These are phyloP conservation scores for Ceratocystis colombiana DNA, from an alignment of 2,329 filamentous ascomycete species.

Conservation along the genomic window DNA sequence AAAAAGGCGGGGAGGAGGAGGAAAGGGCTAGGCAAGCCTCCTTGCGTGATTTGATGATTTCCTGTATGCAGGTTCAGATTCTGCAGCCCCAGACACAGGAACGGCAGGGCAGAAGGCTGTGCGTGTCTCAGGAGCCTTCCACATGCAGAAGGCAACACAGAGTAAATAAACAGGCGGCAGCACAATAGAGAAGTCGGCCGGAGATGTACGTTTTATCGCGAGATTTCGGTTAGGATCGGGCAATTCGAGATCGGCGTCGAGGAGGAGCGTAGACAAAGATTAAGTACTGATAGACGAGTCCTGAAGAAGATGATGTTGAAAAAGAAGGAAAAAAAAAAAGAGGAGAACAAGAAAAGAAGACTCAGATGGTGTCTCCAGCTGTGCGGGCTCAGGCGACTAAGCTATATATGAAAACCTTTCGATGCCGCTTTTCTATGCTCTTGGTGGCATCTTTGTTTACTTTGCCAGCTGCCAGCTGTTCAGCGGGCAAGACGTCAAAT, in stretches of 20 bases:
- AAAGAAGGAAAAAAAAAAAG: not conserved
- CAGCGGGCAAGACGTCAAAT: not conserved
- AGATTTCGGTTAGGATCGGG: not conserved
- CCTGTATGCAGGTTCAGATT: slow-evolving; percentile 16
- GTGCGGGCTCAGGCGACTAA: not conserved
- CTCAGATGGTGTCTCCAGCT: not conserved
- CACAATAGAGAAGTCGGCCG: not conserved
- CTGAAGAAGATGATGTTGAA: not conserved
- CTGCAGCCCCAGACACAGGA: slow-evolving; percentile 5
- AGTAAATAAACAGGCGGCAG: slow-evolving; percentile 2
- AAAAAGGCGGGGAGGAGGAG: not conserved
- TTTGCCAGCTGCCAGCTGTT: not conserved
- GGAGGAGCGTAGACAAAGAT: not conserved
- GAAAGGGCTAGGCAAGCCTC: slow-evolving; percentile 3
- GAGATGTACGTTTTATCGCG: not conserved
- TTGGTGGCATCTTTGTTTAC: not conserved
- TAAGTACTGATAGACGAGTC: not conserved
- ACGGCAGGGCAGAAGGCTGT: not conserved
- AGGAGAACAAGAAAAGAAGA: not conserved
- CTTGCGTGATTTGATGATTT: slow-evolving; percentile 8
- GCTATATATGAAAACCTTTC: not conserved
- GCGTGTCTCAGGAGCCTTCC: not conserved
- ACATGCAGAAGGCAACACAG: not conserved
- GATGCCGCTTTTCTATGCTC: not conserved
- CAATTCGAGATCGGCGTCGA: not conserved